Conservation (phyloP, 2,329 filamentous ascomycete species). For the Chrysoporthe deuterocubensis region DNA sequence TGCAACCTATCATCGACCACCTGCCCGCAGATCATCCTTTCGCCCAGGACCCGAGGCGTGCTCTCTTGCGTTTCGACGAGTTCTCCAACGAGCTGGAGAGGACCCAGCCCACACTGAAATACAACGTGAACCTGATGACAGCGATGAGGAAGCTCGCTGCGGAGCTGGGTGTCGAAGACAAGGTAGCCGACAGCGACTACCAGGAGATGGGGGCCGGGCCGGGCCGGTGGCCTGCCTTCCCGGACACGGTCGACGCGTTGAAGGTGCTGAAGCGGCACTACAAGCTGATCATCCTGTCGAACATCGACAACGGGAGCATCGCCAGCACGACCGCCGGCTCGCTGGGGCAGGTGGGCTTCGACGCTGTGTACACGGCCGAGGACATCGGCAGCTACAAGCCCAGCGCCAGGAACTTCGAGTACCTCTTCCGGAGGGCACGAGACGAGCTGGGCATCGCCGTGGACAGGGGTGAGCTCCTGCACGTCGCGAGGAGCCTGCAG, state of each 20-base stretch:
- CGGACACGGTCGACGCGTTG: slow-evolving; percentile 60
- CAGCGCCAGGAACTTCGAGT: slow-evolving; percentile 64
- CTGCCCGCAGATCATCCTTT: slow-evolving; percentile 44
- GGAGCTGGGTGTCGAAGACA: slow-evolving; percentile 42
- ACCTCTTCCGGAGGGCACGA: slow-evolving; percentile 60
- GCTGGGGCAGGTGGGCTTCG: slow-evolving; percentile 57
- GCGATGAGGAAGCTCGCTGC: slow-evolving; percentile 52
- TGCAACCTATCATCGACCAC: slow-evolving; percentile 54
- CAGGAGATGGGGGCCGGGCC: slow-evolving; percentile 56
- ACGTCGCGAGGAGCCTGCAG: slow-evolving; percentile 69
- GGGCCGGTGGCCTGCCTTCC: slow-evolving; percentile 59
- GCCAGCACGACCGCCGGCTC: slow-evolving; percentile 37
- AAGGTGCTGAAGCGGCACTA: slow-evolving; percentile 46
- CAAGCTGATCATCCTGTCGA: slow-evolving; percentile 64
- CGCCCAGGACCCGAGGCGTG: slow-evolving; percentile 45
- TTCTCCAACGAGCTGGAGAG: slow-evolving; percentile 54
- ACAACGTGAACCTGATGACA: slow-evolving; percentile 61
- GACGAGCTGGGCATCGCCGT: slow-evolving; percentile 55
- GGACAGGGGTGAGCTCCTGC: slow-evolving; percentile 60
- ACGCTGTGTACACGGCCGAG: slow-evolving; percentile 70
- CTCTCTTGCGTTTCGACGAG: slow-evolving; percentile 48
- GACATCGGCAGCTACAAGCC: slow-evolving; percentile 77
- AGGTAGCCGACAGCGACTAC: slow-evolving; percentile 43
- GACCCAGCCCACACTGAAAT: slow-evolving; percentile 59
- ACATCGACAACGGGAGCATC: slow-evolving; percentile 56